Evolutionary conservation across 1,139 yeast genomes (phyloP).

Genomic region (Suhomyces wounanorum): DNA sequence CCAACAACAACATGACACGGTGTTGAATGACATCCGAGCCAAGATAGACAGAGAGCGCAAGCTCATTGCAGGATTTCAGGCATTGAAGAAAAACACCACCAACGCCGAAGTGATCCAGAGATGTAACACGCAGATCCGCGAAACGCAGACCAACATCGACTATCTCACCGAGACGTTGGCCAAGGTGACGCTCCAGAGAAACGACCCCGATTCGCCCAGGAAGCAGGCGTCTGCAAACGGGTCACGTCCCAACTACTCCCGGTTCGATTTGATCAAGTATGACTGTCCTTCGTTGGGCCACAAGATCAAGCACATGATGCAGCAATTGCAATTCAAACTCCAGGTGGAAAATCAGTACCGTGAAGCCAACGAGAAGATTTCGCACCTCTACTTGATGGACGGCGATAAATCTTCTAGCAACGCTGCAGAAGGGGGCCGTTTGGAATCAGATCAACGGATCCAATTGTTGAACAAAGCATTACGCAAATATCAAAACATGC

Average conservation of each 20-base stretch:
- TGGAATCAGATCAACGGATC: conserved; percentile 84
- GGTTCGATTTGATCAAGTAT: conserved; percentile 82
- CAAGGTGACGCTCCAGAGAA: conserved; percentile 51
- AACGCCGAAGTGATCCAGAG: conserved; percentile 84
- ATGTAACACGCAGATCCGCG: conserved; percentile 88
- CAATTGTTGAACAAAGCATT: conserved; percentile 80
- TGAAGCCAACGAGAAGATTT: conserved; percentile 88
- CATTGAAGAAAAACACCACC: conserved; percentile 72
- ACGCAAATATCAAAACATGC: conserved; percentile 87
- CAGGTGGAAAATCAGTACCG: conserved; percentile 93
- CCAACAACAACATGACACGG: conserved; percentile 20
- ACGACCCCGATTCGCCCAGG: conserved; percentile 10
- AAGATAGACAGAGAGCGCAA: conserved; percentile 88
- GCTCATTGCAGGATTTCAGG: conserved; percentile 83
- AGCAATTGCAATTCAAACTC: conserved; percentile 87
- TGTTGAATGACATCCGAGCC: conserved; percentile 64
- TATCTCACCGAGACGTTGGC: conserved; percentile 78
- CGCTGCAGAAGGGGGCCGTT: conserved; percentile 85
- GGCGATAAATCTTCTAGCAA: conserved; percentile 85
- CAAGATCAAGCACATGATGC: conserved; percentile 91
- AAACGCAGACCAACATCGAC: conserved; percentile 87
- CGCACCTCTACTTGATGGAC: conserved; percentile 81
- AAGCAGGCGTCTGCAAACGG: conserved; percentile 9
- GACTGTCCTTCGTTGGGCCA: conserved; percentile 97
- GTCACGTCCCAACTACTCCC: conserved; percentile 49